Base-by-base conservation (phyloP, 2,329 filamentous ascomycete species). In the Anisogramma anomala region DNA sequence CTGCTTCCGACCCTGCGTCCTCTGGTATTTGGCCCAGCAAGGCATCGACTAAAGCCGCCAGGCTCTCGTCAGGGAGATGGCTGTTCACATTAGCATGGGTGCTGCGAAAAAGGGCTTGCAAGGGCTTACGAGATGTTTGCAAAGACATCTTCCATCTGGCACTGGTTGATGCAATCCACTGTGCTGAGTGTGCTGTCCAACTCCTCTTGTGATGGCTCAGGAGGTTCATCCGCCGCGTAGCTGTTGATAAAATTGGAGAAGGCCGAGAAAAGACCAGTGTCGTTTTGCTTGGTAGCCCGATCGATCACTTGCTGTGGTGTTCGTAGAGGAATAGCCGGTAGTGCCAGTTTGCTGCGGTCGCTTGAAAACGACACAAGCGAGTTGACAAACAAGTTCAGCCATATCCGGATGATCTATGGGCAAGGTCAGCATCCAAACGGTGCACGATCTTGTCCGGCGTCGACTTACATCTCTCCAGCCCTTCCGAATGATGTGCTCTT, bases 201-300 rank as follows among this genome's bases (percentile, higher is more conserved):
- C 58, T 98, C 91, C 57, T 96, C 89, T 49, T 96, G 87, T 1
- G 91, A 96, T 2, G 91, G 91, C 63, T 98, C 91, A 0, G 91
- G 91, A 10, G 91, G 91, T 55, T 98, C 91, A 59, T 96, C 91
- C 9, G 91, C 93, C 31, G 93, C 91, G 58, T 98, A 96, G 59
- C 89, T 96, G n/a, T 88, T 94, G 23, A 98, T 87, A 55, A 96
- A 98, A 4, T 84, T 94, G 0, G 89, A 93, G 53, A 98, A 85
- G 1, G 89, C 87, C 3, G 88, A 94, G 58, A 98, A 87, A 36
- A 98, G 74, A 5, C 91, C 87, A 2, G 79, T 79, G 20, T 98
- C 91, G 43, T 71, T 76, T 25, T 79, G 69, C 49, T 85, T 83
- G 31, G 83, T 72, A 42, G 80, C 87, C 42, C 89, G 79, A 57